Conservation (phyloP, 202 grass and related monocot species). For the Cymbopogon flexuosus region DNA sequence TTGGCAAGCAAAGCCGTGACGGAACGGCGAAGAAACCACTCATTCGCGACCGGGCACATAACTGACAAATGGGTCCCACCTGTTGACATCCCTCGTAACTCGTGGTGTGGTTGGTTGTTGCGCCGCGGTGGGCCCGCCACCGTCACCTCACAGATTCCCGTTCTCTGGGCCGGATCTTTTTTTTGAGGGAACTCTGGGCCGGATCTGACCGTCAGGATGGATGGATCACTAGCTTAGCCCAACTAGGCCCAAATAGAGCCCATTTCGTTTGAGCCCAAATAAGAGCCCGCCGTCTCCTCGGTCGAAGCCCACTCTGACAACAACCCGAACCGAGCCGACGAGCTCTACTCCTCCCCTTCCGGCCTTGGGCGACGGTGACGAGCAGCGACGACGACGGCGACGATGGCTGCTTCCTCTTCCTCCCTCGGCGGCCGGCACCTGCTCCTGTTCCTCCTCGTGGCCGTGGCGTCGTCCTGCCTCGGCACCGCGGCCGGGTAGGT, state of each 20-base stretch:
- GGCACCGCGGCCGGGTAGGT: slow-evolving; percentile 24
- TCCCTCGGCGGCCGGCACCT: background rate
- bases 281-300: background rate
- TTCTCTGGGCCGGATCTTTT: background rate
- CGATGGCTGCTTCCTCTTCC: slow-evolving; percentile 25
- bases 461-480: slow-evolving; percentile 15
- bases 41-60: background rate
- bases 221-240: background rate
- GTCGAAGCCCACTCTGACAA: background rate
- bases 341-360: background rate
- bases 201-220: background rate
- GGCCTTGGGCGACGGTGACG: slow-evolving; percentile 19
- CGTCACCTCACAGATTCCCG: background rate
- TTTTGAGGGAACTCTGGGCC: too few species aligned
- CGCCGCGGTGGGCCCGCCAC: background rate
- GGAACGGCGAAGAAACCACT: background rate
- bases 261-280: background rate
- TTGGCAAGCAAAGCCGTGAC: slow-evolving; percentile 19
- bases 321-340: background rate
- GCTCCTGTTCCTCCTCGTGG: background rate
- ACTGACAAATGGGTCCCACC: background rate
- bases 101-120: background rate
- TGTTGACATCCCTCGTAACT: background rate
- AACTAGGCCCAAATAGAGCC: background rate
- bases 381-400: slow-evolving; percentile 26